phyloP scores from a whole-genome alignment of 306 rosid genomes.

The Senna siamea region DNA sequence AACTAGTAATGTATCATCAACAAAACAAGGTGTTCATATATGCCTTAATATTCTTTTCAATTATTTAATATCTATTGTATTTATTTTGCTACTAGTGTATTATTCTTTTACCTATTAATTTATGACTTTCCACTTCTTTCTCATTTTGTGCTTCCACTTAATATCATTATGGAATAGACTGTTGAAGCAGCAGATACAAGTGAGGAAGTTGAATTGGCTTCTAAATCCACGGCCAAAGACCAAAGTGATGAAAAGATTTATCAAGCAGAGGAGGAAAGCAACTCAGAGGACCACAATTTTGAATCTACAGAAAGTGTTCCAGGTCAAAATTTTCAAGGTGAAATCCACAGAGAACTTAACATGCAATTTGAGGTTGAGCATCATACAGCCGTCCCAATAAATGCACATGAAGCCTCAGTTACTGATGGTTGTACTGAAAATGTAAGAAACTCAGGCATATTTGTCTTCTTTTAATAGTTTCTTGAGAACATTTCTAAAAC shows the following conservation, averaged over 20 bases:
- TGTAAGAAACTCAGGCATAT: background rate
- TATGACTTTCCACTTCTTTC: background rate
- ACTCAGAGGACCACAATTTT: background rate
- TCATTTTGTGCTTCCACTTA: constrained; percentile 1
- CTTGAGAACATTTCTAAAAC: background rate
- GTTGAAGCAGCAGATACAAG: constrained; percentile 18
- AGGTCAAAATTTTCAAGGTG: background rate
- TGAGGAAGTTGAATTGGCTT: background rate
- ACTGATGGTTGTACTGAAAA: background rate
- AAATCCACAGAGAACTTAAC: background rate
- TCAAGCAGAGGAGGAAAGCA: background rate
- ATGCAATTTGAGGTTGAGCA: background rate
- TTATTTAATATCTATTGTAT: background rate
- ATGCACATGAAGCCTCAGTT: background rate
- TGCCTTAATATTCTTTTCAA: background rate
- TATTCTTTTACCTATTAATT: background rate
- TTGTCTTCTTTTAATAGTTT: background rate
- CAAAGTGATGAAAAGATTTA: constrained; percentile 11
- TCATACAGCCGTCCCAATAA: background rate
- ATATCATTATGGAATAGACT: constrained; percentile 2
- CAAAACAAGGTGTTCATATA: background rate
- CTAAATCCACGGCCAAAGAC: background rate
- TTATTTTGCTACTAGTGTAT: background rate
- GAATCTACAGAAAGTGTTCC: background rate
- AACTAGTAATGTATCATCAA: background rate